Conservation (phyloP, 2,329 filamentous ascomycete species). For the Helminthosporium solani region DNA sequence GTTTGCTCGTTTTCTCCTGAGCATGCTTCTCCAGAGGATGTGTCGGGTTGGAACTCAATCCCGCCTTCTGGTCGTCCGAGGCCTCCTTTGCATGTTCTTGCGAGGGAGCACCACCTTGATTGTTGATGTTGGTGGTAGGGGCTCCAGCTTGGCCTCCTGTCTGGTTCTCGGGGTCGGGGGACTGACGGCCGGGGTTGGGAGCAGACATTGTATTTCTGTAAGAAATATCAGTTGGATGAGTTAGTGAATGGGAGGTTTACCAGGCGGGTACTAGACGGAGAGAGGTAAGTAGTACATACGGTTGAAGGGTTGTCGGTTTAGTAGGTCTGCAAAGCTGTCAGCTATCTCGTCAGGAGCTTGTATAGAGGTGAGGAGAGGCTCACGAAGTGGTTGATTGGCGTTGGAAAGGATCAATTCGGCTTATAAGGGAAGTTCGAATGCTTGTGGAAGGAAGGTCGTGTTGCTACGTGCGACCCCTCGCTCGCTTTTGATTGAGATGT, state of each 20-base stretch:
- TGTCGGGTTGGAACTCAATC: conserved; percentile 63
- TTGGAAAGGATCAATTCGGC: not conserved
- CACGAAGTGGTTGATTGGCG: not conserved
- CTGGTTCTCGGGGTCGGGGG: conserved; percentile 71
- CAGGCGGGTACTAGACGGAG: conserved; percentile 2
- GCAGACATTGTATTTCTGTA: conserved; percentile 61
- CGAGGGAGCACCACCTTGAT: conserved; percentile 48
- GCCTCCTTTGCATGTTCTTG: conserved; percentile 53
- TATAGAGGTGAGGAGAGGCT: not conserved
- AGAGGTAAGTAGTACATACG: not conserved
- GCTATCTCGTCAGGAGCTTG: not conserved
- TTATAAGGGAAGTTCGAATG: not conserved
- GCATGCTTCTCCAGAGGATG: conserved; percentile 62
- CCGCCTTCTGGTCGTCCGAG: conserved; percentile 49
- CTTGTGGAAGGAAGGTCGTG: conserved; percentile 1
- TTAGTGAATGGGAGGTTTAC: not conserved
- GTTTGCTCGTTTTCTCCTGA: conserved; percentile 63
- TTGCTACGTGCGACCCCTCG: conserved; percentile 6
- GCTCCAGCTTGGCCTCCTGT: conserved; percentile 63
- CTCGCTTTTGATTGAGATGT: conserved; percentile 12
- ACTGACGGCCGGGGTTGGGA: conserved; percentile 68
- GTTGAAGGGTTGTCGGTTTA: conserved; percentile 1
- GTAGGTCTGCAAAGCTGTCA: not conserved
- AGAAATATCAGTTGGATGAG: conserved; percentile 15
- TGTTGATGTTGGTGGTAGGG: conserved; percentile 59